Evolutionary conservation across 1,139 yeast species (phyloP), one percentile per base, ranked within the genome.

Genomic region (Protomyces inouyei): DNA sequence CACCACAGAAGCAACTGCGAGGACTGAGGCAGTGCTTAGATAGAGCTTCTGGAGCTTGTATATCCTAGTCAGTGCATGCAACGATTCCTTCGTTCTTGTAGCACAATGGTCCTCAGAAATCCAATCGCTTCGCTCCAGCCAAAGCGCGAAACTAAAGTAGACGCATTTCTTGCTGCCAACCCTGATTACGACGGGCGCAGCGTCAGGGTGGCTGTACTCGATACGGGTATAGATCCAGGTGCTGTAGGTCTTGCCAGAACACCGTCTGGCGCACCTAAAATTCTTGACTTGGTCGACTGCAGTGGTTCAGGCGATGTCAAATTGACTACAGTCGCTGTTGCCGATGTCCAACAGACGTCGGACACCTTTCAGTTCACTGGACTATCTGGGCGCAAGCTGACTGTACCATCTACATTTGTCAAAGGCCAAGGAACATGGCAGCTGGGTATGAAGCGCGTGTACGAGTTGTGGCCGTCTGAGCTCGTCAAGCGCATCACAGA

Each of bases 201-300:
- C 23, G 59, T 66, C 10, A 55, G 38, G 23, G 67, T 66, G 4
- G 68, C 67, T 10, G 55, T 66, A 12, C 54, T 66, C 10, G 68
- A 66, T 38, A 66, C 68, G 4, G 68, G 68, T 0, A 64, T 66
- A n/a, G 68, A 66, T 53, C 68, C 68, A 3, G 57, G 61, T 2
- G 67, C 68, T 2, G n/a, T 60, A 3, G 68, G 68, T 3, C 52
- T 66, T 12, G 55, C 55, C 12, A 45, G 35, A 14, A 66, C 68
- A 8, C 45, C 64, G 5, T 57, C 61, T 10, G 68, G 68, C 9
- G 28, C 37, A 45, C 65, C 67, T 3, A 66, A 66, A n/a, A 23
- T 66, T 5, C 51, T 65, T 10, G 65, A 66, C 36, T 23, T 66
- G 25, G 61, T 66, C 18, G 68, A 66, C 52, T 66, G 67, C 45